Conservation (phyloP, 2,329 filamentous ascomycete genomes). For the Nemania sp. region DNA sequence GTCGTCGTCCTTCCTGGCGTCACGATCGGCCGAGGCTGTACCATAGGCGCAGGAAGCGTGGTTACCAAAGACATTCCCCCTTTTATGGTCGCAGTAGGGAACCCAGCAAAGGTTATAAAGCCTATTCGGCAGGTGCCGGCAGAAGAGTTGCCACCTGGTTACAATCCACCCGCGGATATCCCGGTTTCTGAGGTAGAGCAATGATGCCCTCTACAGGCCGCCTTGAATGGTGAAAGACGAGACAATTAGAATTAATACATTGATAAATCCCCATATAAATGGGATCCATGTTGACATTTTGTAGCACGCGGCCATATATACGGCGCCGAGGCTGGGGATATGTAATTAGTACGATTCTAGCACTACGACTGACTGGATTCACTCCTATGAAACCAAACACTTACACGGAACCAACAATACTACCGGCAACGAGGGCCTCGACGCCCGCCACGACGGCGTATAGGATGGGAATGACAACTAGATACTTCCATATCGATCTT, state of each 20-base stretch:
- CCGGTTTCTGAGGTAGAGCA: constrained; percentile 35
- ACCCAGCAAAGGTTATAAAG: constrained; percentile 71
- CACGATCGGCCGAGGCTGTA: constrained; percentile 78
- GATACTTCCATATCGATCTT: constrained; percentile 66
- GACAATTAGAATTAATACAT: constrained; percentile 82
- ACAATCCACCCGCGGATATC: constrained; percentile 39
- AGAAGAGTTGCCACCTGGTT: constrained; percentile 43
- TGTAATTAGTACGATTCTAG: constrained; percentile 34
- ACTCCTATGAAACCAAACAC: constrained; percentile 49
- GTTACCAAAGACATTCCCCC: constrained; percentile 82
- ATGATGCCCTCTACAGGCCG: constrained; percentile 70
- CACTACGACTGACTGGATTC: background rate
- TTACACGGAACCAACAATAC: constrained; percentile 82
- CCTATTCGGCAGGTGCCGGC: constrained; percentile 38
- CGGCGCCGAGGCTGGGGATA: constrained; percentile 74
- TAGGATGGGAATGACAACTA: constrained; percentile 79
- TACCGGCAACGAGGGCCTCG: constrained; percentile 84
- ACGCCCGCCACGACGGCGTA: constrained; percentile 78
- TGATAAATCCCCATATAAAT: constrained; percentile 87
- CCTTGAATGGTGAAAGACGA: constrained; percentile 95
- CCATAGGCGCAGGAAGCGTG: constrained; percentile 83
- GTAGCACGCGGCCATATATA: constrained; percentile 86
- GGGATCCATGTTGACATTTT: constrained; percentile 96
- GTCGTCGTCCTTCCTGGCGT: constrained; percentile 80
- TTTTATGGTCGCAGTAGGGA: constrained; percentile 73